phyloP scores from a whole-genome alignment of 768 basidiomycete species.

The Mycena metata region DNA sequence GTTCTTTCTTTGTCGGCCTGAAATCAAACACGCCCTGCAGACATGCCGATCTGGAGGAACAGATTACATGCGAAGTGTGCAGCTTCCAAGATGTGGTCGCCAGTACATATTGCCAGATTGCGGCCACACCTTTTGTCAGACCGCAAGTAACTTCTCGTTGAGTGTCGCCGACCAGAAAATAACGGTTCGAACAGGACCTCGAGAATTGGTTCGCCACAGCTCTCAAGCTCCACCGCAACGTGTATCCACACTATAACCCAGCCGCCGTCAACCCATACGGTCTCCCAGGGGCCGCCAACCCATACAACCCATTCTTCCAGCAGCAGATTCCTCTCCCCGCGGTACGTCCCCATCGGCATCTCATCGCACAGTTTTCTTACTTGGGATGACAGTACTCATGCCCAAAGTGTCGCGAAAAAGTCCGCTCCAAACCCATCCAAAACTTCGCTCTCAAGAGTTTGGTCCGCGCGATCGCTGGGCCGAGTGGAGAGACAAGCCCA shows the following conservation, averaged over 20 bases:
- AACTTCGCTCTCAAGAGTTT: slow-evolving; percentile 34
- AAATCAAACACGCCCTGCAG: not conserved
- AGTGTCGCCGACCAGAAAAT: not conserved
- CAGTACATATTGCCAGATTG: slow-evolving; percentile 24
- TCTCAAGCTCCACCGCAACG: slow-evolving; percentile 28
- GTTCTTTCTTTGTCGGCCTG: not conserved
- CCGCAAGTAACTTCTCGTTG: too few relatives aligned
- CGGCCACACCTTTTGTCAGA: not conserved
- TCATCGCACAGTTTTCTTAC: not conserved
- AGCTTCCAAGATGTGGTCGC: slow-evolving; percentile 34
- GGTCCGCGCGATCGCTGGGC: slow-evolving; percentile 20
- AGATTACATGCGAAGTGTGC: slow-evolving; percentile 35
- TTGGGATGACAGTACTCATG: slow-evolving; percentile 27
- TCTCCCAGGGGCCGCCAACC: too few relatives aligned
- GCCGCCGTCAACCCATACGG: slow-evolving; percentile 12
- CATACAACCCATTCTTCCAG: not conserved
- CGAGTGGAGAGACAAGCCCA: slow-evolving; percentile 27
- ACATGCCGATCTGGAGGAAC: slow-evolving; percentile 31
- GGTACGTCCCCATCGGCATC: not conserved
- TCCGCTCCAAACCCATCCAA: slow-evolving; percentile 31
- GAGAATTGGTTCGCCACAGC: slow-evolving; percentile 32
- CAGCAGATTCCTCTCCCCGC: slow-evolving; percentile 21
- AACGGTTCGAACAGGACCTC: slow-evolving; percentile 31
- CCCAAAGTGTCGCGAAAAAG: slow-evolving; percentile 34
- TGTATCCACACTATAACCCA: slow-evolving; percentile 31